These are phyloP conservation scores for Linnemannia zychae DNA, from an alignment of 192 early-diverging fungal species.

Conservation along the genomic window DNA sequence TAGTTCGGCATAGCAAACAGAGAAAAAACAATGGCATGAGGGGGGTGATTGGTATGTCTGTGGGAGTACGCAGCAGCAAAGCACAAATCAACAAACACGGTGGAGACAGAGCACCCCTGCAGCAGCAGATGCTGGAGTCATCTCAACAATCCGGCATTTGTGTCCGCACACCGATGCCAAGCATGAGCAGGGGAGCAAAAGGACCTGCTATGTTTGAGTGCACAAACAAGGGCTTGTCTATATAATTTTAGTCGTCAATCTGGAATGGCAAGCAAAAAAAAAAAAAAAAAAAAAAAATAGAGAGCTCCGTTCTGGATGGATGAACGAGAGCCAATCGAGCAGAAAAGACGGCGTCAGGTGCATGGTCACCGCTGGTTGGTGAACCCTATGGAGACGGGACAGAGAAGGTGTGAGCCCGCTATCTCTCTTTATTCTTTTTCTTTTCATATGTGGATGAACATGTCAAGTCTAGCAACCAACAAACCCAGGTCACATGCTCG, in stretches of 20 bases:
- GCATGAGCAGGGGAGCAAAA: neutral
- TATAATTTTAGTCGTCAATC: neutral
- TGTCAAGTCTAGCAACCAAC: neutral
- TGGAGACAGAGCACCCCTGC: neutral
- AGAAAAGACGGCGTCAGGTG: conserved; percentile 7
- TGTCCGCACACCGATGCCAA: neutral
- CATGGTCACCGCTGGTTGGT: conserved; percentile 5
- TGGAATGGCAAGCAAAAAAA: no score
- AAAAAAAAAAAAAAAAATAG: neutral
- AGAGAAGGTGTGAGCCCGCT: neutral
- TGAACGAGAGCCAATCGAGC: conserved; percentile 10
- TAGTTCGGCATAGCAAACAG: neutral
- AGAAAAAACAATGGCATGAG: neutral
- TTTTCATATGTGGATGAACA: neutral
- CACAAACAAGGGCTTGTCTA: no score
- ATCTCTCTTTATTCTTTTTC: neutral
- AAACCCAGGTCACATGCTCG: neutral
- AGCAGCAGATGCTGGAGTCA: neutral
- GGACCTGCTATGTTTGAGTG: no score
- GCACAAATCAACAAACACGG: no score
- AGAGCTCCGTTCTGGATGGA: neutral
- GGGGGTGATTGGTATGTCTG: neutral
- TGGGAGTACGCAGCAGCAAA: neutral
- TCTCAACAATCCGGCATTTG: neutral
- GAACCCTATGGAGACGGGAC: neutral